phyloP scores from a whole-genome alignment of 2,329 filamentous ascomycete genomes.

The Arthroderma sp. region DNA sequence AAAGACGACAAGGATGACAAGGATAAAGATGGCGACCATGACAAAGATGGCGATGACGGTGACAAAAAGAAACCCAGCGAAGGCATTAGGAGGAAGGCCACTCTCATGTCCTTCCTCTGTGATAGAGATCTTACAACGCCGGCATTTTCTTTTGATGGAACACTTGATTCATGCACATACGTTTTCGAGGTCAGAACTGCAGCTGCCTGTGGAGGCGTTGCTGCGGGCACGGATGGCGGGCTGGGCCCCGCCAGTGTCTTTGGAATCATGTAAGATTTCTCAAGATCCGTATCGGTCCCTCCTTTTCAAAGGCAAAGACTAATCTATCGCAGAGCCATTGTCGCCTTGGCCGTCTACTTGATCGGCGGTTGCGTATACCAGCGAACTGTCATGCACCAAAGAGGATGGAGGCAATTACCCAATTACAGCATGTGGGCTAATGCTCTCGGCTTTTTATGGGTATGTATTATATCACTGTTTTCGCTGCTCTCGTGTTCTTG shows the following conservation, averaged over 20 bases:
- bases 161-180: conserved; percentile 85
- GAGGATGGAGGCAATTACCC: conserved; percentile 88
- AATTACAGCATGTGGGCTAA: conserved; percentile 90
- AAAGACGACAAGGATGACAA: conserved; percentile 18
- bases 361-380: conserved; percentile 92
- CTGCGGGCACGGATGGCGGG: conserved; percentile 43
- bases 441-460: conserved; percentile 70
- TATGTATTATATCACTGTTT: conserved; percentile 40
- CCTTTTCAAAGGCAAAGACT: conserved; percentile 1
- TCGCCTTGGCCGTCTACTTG: conserved; percentile 74
- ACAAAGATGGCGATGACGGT: conserved; percentile 23
- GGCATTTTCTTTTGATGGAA: conserved; percentile 70
- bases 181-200: conserved; percentile 85
- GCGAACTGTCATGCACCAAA: conserved; percentile 81
- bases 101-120: conserved; percentile 86
- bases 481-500: conserved; percentile 18
- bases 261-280: conserved; percentile 58
- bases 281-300: conserved; percentile 25
- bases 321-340: conserved; percentile 32
- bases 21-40: conserved; percentile 25
- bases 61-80: conserved; percentile 8
- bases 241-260: conserved; percentile 67
- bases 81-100: conserved; percentile 50
- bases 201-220: conserved; percentile 66
- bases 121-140: conserved; percentile 63